Evolutionary conservation across 257 asterid genomes (phyloP), one percentile per base, ranked within the genome.

Genomic region (Scutellaria baicalensis): DNA sequence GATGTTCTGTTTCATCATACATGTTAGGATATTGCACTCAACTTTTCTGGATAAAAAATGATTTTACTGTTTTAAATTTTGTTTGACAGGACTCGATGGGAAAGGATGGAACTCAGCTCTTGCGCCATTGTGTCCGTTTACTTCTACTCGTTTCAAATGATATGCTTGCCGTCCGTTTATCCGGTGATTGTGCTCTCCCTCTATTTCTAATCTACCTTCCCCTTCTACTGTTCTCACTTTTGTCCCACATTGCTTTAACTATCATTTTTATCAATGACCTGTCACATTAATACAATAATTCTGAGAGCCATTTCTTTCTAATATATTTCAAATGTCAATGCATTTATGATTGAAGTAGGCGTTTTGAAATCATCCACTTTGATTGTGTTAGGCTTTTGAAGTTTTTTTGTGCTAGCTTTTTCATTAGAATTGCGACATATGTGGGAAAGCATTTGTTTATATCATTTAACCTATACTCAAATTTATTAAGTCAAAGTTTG

Each of bases 71-170:
- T 59, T 66, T 59, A 39, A 78, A 45, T 65, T 72, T 45, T 66
- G 52, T 69, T 59, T 36, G 21, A 74, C 82, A 94, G 98, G 99
- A 94, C 78, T 91, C 99, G 43, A 81, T 94, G 97, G 99, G 97
- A 38, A 91, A 94, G 84, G 98, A 94, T 82, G 97, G 95, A 80
- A 94, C 98, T 64, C 99, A 91, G 82, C 97, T 94, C 73, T 81
- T 94, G 88, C 99, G 98, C 35, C 98, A 91, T 82, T 91, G 98
- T 76, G 93, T 89, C 69, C 97, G 99, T 66, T 68, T 94, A 55
- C 98, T 91, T 69, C 90, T 94, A 66, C 93, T 80, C 6, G 88
- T 91, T 77, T 91, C 98, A 66, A 94, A 89, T 52, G 93, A 94
- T 82, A 77, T 94, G 68, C 89, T 84, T 71, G 97, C 98, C 40